Evolutionary conservation across 805 yeast genomes (phyloP).

Genomic region (Pichia kluyveri): DNA sequence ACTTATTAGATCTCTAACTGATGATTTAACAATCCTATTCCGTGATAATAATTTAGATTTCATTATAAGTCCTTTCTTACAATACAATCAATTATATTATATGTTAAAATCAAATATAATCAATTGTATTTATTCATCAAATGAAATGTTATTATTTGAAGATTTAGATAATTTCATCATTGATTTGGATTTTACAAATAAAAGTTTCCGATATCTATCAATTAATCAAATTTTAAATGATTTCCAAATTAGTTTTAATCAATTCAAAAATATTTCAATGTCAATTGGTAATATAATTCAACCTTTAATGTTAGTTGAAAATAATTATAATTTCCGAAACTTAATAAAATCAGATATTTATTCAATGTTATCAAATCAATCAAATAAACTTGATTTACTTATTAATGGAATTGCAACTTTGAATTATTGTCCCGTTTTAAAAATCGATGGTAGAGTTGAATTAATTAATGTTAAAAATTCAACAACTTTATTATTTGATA

Average conservation of each 20-base stretch:
- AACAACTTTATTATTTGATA: constrained; percentile 12
- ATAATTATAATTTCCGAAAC: neutral
- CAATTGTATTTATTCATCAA: constrained; percentile 77
- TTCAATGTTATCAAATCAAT: neutral
- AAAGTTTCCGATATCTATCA: constrained; percentile 61
- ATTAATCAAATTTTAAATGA: constrained; percentile 49
- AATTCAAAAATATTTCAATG: constrained; percentile 66
- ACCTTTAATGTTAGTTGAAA: constrained; percentile 45
- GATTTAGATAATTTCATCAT: constrained; percentile 62
- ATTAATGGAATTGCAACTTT: constrained; percentile 63
- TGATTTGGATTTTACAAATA: constrained; percentile 57
- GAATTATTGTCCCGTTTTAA: constrained; percentile 66
- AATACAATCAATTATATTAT: constrained; percentile 75
- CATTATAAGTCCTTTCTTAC: constrained; percentile 72
- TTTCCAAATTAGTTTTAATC: constrained; percentile 50
- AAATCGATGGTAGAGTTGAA: constrained; percentile 58
- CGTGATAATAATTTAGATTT: constrained; percentile 49
- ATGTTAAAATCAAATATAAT: constrained; percentile 46
- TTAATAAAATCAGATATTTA: neutral
- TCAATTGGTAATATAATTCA: constrained; percentile 75
- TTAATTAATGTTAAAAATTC: constrained; percentile 28
- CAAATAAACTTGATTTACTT: constrained; percentile 32
- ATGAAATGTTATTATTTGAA: constrained; percentile 58
- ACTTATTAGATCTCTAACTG: constrained; percentile 39
- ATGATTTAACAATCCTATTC: constrained; percentile 51